Percentiles rank a stretch among this genome's conserved stretches.
These are phyloP conservation scores for Lasiodiplodia theobromae DNA, from an alignment of 2,329 filamentous ascomycete genomes.

Conservation along the genomic window DNA sequence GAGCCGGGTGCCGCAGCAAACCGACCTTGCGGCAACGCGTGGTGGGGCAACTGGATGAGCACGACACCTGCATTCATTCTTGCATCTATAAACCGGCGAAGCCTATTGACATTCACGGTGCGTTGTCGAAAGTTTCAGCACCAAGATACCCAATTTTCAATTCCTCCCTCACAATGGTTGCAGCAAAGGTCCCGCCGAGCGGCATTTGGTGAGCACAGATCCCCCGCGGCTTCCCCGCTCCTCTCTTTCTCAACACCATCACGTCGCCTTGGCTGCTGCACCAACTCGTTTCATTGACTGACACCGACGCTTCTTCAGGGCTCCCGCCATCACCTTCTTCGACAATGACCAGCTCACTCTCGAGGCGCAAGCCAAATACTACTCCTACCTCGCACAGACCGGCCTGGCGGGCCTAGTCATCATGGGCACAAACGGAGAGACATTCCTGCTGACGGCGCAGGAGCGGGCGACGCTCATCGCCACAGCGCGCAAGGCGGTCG, in stretches of 20 bases:
- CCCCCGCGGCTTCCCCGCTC: slow-evolving; percentile 4
- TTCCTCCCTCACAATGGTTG: slow-evolving; percentile 4
- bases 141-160: too few relatives aligned
- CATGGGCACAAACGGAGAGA: slow-evolving; percentile 57
- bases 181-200: slow-evolving; percentile 25
- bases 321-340: slow-evolving; percentile 56
- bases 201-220: slow-evolving; percentile 27
- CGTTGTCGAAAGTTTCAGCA: too few relatives aligned
- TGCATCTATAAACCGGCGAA: background rate
- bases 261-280: background rate
- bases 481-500: slow-evolving; percentile 51
- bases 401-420: slow-evolving; percentile 55
- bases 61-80: background rate
- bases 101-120: background rate
- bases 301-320: slow-evolving; percentile 13
- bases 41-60: slow-evolving; percentile 6
- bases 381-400: slow-evolving; percentile 51
- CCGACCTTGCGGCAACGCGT: slow-evolving; percentile 3
- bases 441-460: slow-evolving; percentile 53
- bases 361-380: slow-evolving; percentile 52
- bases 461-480: slow-evolving; percentile 51
- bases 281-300: background rate
- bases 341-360: slow-evolving; percentile 52
- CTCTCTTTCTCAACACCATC: slow-evolving; percentile 5
- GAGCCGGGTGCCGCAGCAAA: slow-evolving; percentile 14